Percentiles rank a stretch among this genome's conserved stretches.
Evolutionary conservation across 2,329 filamentous ascomycete species (phyloP).

Genomic region (Hirsutella thompsonii): DNA sequence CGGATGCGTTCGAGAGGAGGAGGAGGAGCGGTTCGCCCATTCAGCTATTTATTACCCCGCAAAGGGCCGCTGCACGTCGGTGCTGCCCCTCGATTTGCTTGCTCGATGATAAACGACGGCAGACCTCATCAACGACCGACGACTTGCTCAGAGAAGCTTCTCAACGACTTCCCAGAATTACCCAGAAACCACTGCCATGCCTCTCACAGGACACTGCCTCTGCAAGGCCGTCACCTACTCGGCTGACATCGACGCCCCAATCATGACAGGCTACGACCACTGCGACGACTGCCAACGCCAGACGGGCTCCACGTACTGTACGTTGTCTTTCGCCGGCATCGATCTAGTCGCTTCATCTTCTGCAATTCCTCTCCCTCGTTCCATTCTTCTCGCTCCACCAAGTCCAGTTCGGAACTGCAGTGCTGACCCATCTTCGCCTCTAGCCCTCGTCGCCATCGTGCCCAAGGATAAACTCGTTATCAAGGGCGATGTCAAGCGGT

Average conservation of each 20-base stretch:
- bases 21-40: neutral
- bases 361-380: too few species aligned
- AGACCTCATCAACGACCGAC: neutral
- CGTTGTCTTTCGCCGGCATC: too few species aligned
- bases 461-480: constrained; percentile 52
- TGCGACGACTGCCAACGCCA: constrained; percentile 64
- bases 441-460: constrained; percentile 53
- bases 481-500: constrained; percentile 53
- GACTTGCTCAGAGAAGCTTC: neutral
- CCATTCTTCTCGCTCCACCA: neutral
- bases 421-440: neutral
- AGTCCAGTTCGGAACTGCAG: neutral
- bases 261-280: constrained; percentile 54
- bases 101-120: too few species aligned
- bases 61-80: neutral
- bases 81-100: neutral
- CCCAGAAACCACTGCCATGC: constrained; percentile 30
- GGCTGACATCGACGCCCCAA: constrained; percentile 35
- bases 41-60: constrained; percentile 12
- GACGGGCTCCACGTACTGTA: constrained; percentile 56
- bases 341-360: too few species aligned
- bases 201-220: constrained; percentile 57
- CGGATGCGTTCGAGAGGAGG: neutral
- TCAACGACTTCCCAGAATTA: neutral
- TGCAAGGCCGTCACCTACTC: constrained; percentile 62